A percentile compares a stretch with the other conserved stretches of the same genome.
These are phyloP conservation scores for Nicotiana otophora DNA, from an alignment of 257 asterid species.

Conservation along the genomic window DNA sequence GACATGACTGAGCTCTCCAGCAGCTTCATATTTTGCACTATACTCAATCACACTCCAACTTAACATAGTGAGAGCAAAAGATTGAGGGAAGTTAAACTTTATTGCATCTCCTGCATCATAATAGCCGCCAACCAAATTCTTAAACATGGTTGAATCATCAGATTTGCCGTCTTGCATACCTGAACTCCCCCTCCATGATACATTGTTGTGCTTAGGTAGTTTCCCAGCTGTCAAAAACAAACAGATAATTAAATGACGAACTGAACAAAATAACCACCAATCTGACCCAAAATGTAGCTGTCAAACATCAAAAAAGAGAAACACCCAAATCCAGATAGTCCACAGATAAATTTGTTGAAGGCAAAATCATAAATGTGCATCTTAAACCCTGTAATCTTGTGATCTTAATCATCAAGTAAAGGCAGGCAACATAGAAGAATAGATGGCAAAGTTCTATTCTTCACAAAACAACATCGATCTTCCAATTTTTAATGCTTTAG, in stretches of 20 bases:
- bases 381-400: neutral
- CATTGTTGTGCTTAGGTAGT: slow-evolving; percentile 83
- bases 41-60: slow-evolving; percentile 98
- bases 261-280: neutral
- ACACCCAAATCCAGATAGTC: neutral
- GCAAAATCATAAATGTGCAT: neutral
- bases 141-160: slow-evolving; percentile 40
- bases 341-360: neutral
- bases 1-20: slow-evolving; percentile 85
- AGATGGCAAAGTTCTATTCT: neutral
- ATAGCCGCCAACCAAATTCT: slow-evolving; percentile 83
- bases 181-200: slow-evolving; percentile 96
- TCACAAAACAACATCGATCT: neutral
- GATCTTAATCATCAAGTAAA: neutral
- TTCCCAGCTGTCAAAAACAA: slow-evolving; percentile 66
- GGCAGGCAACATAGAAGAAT: neutral
- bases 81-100: slow-evolving; percentile 75
- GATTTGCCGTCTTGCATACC: slow-evolving; percentile 66
- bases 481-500: no score
- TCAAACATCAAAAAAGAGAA: neutral
- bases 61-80: slow-evolving; percentile 91
- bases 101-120: slow-evolving; percentile 98
- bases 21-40: slow-evolving; percentile 75
- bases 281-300: neutral
- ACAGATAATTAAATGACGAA: slow-evolving; percentile 12